Conservation (phyloP, 129 eudicot species). For the Flaveria trinervia region DNA sequence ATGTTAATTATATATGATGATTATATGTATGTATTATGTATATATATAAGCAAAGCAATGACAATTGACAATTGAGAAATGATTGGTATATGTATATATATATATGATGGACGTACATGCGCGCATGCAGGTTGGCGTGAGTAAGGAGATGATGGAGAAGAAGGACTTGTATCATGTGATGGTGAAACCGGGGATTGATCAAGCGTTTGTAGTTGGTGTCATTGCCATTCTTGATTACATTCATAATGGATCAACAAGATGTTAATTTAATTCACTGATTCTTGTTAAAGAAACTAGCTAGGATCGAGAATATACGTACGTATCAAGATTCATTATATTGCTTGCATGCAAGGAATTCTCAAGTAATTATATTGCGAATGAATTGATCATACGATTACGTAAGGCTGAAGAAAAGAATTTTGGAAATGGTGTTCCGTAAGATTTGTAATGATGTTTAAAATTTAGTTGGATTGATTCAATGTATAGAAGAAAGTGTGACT, state of each 20-base stretch:
- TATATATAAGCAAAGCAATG: too few relatives aligned
- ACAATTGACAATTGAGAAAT: background rate
- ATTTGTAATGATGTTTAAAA: constrained; percentile 1
- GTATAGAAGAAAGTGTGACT: background rate
- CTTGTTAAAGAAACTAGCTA: background rate
- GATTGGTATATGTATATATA: background rate
- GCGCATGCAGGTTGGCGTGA: constrained; percentile 49
- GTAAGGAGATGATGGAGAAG: constrained; percentile 46
- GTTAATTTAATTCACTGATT: constrained; percentile 19
- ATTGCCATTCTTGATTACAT: constrained; percentile 90
- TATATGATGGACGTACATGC: background rate
- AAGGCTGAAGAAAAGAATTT: constrained; percentile 20
- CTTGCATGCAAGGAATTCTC: constrained; percentile 19
- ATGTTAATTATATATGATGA: too few relatives aligned
- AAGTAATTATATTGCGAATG: background rate
- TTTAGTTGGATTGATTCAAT: background rate
- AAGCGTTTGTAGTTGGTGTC: constrained; percentile 86
- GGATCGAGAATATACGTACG: too few relatives aligned
- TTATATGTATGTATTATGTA: too few relatives aligned
- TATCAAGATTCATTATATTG: background rate
- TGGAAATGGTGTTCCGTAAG: constrained; percentile 23
- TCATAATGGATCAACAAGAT: constrained; percentile 76
- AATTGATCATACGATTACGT: constrained; percentile 12
- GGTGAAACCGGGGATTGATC: constrained; percentile 84
- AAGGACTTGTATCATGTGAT: constrained; percentile 71